A percentile compares a stretch with the other conserved stretches of the same genome.
Conservation (phyloP, 331 rosid species). For the Malus hybrid region DNA sequence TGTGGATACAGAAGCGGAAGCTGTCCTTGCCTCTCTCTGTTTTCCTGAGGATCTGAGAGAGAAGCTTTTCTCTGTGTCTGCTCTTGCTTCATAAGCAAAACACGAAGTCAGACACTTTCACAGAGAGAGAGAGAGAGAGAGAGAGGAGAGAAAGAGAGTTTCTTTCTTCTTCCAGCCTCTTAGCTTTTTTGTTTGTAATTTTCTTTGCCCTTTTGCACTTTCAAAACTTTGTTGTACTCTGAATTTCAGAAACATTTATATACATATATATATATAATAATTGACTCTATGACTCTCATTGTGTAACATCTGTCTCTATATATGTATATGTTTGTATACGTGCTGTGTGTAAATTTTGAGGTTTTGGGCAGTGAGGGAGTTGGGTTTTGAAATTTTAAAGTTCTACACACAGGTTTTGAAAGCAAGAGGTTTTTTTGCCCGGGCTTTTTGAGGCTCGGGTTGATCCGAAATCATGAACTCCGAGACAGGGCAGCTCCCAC, state of each 20-base stretch:
- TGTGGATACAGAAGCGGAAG: slow-evolving; percentile 59
- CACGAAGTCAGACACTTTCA: neutral
- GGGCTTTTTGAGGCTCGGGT: slow-evolving; percentile 58
- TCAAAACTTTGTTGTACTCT: neutral
- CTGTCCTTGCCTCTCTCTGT: slow-evolving; percentile 29
- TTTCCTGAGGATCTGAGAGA: slow-evolving; percentile 11
- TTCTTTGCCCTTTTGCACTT: neutral
- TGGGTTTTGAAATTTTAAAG: neutral
- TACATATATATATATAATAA: no score
- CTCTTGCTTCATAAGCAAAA: slow-evolving; percentile 15
- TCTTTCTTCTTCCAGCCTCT: neutral
- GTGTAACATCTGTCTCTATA: neutral
- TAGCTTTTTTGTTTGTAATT: neutral
- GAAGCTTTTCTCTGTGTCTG: slow-evolving; percentile 12
- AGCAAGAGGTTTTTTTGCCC: slow-evolving; percentile 13
- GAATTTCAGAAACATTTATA: neutral
- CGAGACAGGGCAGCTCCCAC: slow-evolving; percentile 23
- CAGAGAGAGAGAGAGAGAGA: no score
- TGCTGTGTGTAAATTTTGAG: slow-evolving; percentile 26
- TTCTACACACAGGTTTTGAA: neutral
- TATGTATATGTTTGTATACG: neutral
- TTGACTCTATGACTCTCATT: slow-evolving; percentile 17
- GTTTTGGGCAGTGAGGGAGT: slow-evolving; percentile 24
- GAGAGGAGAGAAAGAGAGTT: neutral
- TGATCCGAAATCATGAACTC: slow-evolving; percentile 51